A percentile compares a stretch with the other conserved stretches of the same genome.
Evolutionary conservation across 2,329 filamentous ascomycete species (phyloP).

Genomic region (Diplocarpon mali): DNA sequence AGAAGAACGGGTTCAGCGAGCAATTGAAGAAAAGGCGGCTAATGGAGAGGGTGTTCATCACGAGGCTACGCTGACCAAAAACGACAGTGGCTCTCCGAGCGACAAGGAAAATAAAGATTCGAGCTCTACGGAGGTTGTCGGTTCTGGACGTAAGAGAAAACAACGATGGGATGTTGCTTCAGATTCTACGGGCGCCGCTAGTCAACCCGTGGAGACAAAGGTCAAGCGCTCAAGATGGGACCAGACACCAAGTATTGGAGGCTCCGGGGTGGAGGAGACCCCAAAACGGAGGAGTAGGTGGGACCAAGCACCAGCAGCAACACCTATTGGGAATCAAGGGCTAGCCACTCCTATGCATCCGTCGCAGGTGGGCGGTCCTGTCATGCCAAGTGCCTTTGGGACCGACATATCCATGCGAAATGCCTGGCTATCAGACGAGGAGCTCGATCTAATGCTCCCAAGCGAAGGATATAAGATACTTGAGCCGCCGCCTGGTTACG

Average conservation of each 20-base stretch:
- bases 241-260: slow-evolving; percentile 55
- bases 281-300: slow-evolving; percentile 74
- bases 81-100: slow-evolving; percentile 36
- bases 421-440: slow-evolving; percentile 79
- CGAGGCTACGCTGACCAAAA: slow-evolving; percentile 58
- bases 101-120: slow-evolving; percentile 66
- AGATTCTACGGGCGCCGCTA: slow-evolving; percentile 41
- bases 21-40: slow-evolving; percentile 61
- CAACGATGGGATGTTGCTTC: slow-evolving; percentile 83
- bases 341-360: slow-evolving; percentile 69
- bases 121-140: slow-evolving; percentile 52
- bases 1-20: slow-evolving; percentile 72
- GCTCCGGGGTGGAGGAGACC: slow-evolving; percentile 40
- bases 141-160: slow-evolving; percentile 69
- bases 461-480: slow-evolving; percentile 88
- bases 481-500: slow-evolving; percentile 83
- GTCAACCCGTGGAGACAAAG: slow-evolving; percentile 45
- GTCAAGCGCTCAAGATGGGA: slow-evolving; percentile 73
- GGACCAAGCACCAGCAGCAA: slow-evolving; percentile 80
- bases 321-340: slow-evolving; percentile 62
- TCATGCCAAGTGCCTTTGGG: slow-evolving; percentile 56
- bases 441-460: slow-evolving; percentile 84
- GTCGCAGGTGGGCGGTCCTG: slow-evolving; percentile 43
- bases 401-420: slow-evolving; percentile 73
- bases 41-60: slow-evolving; percentile 52